Conservation (phyloP, 768 basidiomycete species). For the Epithele typhae region DNA sequence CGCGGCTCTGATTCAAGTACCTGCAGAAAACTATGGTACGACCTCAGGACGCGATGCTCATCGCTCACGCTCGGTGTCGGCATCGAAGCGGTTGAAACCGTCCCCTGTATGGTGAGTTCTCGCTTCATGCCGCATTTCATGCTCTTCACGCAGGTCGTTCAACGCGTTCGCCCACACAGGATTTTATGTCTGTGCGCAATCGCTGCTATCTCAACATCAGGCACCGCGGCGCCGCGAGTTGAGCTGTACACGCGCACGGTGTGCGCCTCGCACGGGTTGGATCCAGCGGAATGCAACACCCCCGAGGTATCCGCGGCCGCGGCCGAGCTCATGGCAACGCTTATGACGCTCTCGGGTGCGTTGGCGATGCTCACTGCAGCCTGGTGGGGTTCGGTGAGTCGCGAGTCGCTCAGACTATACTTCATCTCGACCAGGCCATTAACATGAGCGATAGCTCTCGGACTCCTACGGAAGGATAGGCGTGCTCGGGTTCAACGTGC, state of each 20-base stretch:
- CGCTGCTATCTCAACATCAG: constrained; percentile 47
- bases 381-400: constrained; percentile 80
- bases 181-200: constrained; percentile 50
- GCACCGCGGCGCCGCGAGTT: constrained; percentile 64
- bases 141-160: too few species aligned
- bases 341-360: constrained; percentile 56
- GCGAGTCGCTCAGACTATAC: background rate
- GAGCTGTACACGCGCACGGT: constrained; percentile 72
- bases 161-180: too few species aligned
- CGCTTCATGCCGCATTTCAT: background rate
- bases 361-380: constrained; percentile 74
- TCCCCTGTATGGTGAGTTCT: background rate
- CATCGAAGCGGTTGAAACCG: background rate
- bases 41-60: too few species aligned
- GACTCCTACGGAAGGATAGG: constrained; percentile 74
- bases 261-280: constrained; percentile 52
- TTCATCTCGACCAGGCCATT: background rate
- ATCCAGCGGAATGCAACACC: constrained; percentile 40
- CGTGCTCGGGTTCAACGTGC: constrained; percentile 53
- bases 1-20: too few species aligned
- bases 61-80: too few species aligned
- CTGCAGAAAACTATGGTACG: too few species aligned
- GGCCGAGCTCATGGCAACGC: constrained; percentile 61
- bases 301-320: constrained; percentile 69
- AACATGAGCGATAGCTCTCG: constrained; percentile 46